phyloP scores from a whole-genome alignment of 1,284 basidiomycete species.

The Fistulina hepatica region DNA sequence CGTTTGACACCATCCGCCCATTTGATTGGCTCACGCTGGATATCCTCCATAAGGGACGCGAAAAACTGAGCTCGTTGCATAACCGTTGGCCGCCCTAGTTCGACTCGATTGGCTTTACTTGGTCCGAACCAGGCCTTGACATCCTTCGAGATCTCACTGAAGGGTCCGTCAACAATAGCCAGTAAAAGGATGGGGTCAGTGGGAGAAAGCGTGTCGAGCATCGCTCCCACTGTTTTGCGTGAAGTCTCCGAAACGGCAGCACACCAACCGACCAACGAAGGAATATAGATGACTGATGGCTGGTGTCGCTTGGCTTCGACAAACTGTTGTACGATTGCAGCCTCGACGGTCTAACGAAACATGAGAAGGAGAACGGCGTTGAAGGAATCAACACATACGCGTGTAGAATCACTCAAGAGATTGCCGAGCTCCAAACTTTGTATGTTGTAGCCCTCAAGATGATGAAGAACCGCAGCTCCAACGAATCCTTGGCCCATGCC shows the following conservation, averaged over 20 bases:
- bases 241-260: conserved; percentile 77
- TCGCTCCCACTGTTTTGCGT: conserved; percentile 75
- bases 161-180: conserved; percentile 75
- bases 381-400: conserved; percentile 38
- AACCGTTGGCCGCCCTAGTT: conserved; percentile 40
- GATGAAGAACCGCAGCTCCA: conserved; percentile 85
- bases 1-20: conserved; percentile 89
- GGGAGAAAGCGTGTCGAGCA: conserved; percentile 84
- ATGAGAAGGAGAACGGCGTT: conserved; percentile 5
- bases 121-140: conserved; percentile 90
- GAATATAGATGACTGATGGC: conserved; percentile 93
- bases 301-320: conserved; percentile 96
- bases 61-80: conserved; percentile 75
- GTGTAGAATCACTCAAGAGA: conserved; percentile 80
- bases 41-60: conserved; percentile 54
- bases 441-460: conserved; percentile 92
- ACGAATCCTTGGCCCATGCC: conserved; percentile 91
- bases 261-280: conserved; percentile 82
- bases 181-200: conserved; percentile 90
- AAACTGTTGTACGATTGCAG: conserved; percentile 92
- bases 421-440: conserved; percentile 89
- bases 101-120: conserved; percentile 64
- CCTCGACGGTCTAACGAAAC: conserved; percentile 69
- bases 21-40: conserved; percentile 69
- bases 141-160: conserved; percentile 66